Evolutionary conservation across 1,284 basidiomycete species (phyloP).

Genomic region (Irpex sp.): DNA sequence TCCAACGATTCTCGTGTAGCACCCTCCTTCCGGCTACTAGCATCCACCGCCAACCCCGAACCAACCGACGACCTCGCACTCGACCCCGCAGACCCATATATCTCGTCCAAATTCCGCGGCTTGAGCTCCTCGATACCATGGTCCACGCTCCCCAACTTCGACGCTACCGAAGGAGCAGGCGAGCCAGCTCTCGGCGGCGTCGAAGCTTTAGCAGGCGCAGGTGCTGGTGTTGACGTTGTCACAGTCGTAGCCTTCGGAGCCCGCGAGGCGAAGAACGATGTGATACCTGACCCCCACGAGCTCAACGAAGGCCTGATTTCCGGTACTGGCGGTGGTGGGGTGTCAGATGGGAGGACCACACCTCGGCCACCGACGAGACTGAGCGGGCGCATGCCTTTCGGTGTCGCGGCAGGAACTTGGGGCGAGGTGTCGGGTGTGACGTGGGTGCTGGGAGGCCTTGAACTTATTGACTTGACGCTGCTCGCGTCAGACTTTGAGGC

Average conservation of each 20-base stretch:
- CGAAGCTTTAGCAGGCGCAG: neutral
- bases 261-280: slow-evolving; percentile 52
- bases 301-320: slow-evolving; percentile 35
- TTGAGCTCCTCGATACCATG: slow-evolving; percentile 16
- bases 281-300: slow-evolving; percentile 56
- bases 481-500: slow-evolving; percentile 37
- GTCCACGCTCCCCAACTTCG: slow-evolving; percentile 4
- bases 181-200: slow-evolving; percentile 15
- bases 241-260: slow-evolving; percentile 32
- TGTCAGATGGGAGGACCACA: slow-evolving; percentile 25
- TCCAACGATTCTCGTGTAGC: neutral
- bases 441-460: neutral
- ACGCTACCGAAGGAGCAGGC: slow-evolving; percentile 11
- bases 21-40: neutral
- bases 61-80: neutral
- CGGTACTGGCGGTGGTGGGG: slow-evolving; percentile 22
- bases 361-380: slow-evolving; percentile 28
- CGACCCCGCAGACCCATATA: neutral
- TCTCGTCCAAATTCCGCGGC: slow-evolving; percentile 19
- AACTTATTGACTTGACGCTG: slow-evolving; percentile 6
- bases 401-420: slow-evolving; percentile 2
- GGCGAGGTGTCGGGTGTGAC: slow-evolving; percentile 6
- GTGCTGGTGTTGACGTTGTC: neutral
- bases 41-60: neutral
- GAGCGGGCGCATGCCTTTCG: slow-evolving; percentile 24